Evolutionary conservation across 805 yeast genomes (phyloP), one percentile per base, ranked within the genome.

Genomic region (Starmerella roubikii): DNA sequence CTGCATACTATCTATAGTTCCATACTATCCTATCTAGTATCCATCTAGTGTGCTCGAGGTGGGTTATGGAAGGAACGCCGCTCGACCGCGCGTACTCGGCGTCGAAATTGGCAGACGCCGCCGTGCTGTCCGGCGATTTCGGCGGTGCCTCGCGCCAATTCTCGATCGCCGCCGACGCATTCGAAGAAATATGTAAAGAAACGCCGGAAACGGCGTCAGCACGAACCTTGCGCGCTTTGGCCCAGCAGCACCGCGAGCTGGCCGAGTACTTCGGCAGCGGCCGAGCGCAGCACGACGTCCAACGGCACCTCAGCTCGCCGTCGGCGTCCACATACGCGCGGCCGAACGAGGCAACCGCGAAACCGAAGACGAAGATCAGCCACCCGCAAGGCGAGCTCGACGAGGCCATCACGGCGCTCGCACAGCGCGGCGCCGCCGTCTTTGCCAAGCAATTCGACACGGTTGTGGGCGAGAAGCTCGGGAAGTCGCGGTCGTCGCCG

Each of bases 61-160:
- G n/a, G n/a, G n/a, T n/a, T n/a, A 48, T 48, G 52, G 52, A 48
- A 11, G 47, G 43, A 28, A 35, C 51, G 12, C 46, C 51, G 19
- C 37, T 52, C 27, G 53, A 50, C 35, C 33, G 69, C 70, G 70
- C 70, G 2, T 74, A 72, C 45, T 64, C 64, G 22, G 53, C 67
- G 3, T 72, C 73, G 16, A 69, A 67, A 39, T 62, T 59, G 32
- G 81, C 79, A 0, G 79, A 76, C 44, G 53, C 58, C 21, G 64
- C 69, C 11, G 61, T 66, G 1, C 43, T 62, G 23, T 59, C 62
- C 32, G 67, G 66, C 8, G 68, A 71, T 31, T 61, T 60, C 26
- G 47, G 52, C 6, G 59, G 59, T 19, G 72, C 77, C 0, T 57
- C 66, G 5, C 42, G 48, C 3, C 47, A 55, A 9, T 72, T 69